Percentiles rank a stretch among this genome's conserved stretches.
These are phyloP conservation scores for Drosera spatulata DNA, from an alignment of 179 eudicot species.

Conservation along the genomic window DNA sequence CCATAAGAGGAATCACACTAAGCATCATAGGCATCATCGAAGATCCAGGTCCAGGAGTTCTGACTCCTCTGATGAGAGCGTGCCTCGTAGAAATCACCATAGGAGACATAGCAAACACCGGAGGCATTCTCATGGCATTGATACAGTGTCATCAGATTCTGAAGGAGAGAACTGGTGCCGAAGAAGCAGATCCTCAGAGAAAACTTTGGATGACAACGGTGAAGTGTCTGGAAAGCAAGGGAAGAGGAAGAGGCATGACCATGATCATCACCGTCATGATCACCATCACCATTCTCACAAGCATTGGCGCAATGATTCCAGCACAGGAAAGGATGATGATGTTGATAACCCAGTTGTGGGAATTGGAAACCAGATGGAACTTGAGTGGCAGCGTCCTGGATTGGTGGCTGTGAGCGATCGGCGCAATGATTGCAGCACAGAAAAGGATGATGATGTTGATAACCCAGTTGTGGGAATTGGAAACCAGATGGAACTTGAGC, in stretches of 20 bases:
- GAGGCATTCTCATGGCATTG: constrained; percentile 16
- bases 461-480: constrained; percentile 6
- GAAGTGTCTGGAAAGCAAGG: constrained; percentile 17
- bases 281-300: constrained; percentile 8
- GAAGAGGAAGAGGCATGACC: constrained; percentile 13
- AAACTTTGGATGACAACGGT: constrained; percentile 28
- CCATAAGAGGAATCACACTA: constrained; percentile 17
- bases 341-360: constrained; percentile 1
- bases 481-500: neutral
- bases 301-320: constrained; percentile 2
- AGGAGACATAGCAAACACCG: constrained; percentile 24
- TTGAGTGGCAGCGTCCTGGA: neutral
- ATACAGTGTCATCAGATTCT: constrained; percentile 22
- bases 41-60: constrained; percentile 21
- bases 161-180: constrained; percentile 14
- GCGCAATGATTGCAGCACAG: constrained; percentile 1
- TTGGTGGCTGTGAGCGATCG: neutral
- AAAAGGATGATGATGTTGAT: neutral
- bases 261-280: constrained; percentile 9
- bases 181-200: constrained; percentile 24
- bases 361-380: constrained; percentile 1
- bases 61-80: constrained; percentile 12
- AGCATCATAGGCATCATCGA: constrained; percentile 31
- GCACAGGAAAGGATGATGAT: neutral
- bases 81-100: constrained; percentile 4